Conservation (phyloP, 164 flowering plant species). For the Sedum album region DNA sequence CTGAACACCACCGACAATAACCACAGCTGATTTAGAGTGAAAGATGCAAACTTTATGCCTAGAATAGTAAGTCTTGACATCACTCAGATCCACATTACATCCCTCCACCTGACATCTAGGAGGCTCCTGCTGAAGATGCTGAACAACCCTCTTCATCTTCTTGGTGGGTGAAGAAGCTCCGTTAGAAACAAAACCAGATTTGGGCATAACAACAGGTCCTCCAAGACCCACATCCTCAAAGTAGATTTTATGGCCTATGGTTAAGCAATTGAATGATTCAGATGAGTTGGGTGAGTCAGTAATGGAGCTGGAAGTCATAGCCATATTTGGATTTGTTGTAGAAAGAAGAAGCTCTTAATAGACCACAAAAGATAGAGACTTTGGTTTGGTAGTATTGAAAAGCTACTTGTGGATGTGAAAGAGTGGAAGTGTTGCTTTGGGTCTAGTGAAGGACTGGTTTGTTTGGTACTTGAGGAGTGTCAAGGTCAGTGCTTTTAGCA, state of each 20-base stretch:
- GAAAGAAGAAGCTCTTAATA: not conserved
- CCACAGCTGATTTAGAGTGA: constrained; percentile 75
- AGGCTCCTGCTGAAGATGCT: constrained; percentile 23
- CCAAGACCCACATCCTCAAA: constrained; percentile 8
- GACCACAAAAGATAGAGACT: not conserved
- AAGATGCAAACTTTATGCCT: constrained; percentile 85
- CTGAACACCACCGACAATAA: constrained; percentile 57
- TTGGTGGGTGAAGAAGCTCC: not conserved
- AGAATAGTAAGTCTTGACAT: constrained; percentile 77
- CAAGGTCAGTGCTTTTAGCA: constrained; percentile 2
- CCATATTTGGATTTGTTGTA: not conserved
- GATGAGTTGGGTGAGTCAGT: constrained; percentile 5
- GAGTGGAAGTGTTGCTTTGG: not conserved
- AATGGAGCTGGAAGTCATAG: constrained; percentile 5
- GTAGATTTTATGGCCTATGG: constrained; percentile 3
- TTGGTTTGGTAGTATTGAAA: not conserved
- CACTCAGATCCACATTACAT: constrained; percentile 72
- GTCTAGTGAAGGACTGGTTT: not conserved
- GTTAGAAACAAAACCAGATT: not conserved
- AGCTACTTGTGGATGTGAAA: not conserved
- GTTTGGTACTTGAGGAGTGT: not conserved
- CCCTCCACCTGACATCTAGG: constrained; percentile 91
- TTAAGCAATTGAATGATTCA: not conserved
- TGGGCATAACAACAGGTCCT: not conserved
- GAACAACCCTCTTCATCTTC: not conserved